Evolutionary conservation across 225 moss, liverwort and hornwort genomes (phyloP).

Genomic region (Neckera pumila): DNA sequence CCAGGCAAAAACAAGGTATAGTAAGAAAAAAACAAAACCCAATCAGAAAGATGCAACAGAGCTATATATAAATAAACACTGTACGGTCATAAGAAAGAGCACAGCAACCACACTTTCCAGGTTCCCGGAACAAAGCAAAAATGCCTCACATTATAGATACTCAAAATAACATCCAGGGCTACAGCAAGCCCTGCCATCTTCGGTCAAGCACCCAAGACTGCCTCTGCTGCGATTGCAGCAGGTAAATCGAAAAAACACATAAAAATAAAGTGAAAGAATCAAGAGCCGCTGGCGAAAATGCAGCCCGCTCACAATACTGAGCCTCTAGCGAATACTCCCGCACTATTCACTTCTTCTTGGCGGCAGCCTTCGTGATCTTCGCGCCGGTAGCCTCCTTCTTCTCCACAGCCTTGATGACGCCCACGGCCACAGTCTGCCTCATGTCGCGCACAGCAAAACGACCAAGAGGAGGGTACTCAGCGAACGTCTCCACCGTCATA

Average conservation of each 20-base stretch:
- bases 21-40: no score
- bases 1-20: no score
- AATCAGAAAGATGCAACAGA: no score
- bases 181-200: neutral
- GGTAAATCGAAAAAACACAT: neutral
- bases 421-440: conserved; percentile 1
- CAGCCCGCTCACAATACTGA: neutral
- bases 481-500: conserved; percentile 49
- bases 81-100: no score
- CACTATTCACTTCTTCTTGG: conserved; percentile 43
- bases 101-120: neutral
- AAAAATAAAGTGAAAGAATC: neutral
- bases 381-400: conserved; percentile 46
- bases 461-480: conserved; percentile 37
- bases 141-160: neutral
- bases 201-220: conserved; percentile 2
- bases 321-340: neutral
- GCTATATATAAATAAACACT: no score
- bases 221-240: neutral
- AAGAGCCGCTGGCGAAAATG: neutral
- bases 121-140: neutral
- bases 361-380: conserved; percentile 30
- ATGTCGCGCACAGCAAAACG: conserved; percentile 46
- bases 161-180: neutral
- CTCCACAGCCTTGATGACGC: conserved; percentile 51